These are phyloP conservation scores for Pontederia paniculata DNA, from an alignment of 176 grass and related monocot species.

Conservation along the genomic window DNA sequence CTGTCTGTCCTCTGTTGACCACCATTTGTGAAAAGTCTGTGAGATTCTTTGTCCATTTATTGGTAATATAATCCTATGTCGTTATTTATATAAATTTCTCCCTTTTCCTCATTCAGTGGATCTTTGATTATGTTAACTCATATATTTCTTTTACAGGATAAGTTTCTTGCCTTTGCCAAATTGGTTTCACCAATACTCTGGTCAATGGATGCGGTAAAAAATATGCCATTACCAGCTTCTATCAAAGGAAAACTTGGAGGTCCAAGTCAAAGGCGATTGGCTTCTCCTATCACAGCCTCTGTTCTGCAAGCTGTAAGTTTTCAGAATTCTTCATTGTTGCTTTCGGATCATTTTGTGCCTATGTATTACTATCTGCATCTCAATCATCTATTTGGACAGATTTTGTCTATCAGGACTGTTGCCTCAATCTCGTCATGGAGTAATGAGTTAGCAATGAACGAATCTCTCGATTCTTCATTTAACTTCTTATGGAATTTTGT, in stretches of 20 bases:
- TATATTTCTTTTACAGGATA: conserved; percentile 39
- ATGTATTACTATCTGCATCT: background rate
- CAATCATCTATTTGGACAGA: conserved; percentile 41
- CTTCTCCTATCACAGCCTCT: conserved; percentile 50
- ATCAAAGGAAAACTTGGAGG: conserved; percentile 92
- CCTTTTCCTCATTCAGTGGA: conserved; percentile 2
- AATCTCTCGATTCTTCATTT: conserved; percentile 45
- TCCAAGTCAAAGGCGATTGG: conserved; percentile 64
- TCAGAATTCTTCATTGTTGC: background rate
- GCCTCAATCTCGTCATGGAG: conserved; percentile 62
- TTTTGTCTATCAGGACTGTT: conserved; percentile 62
- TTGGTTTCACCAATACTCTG: conserved; percentile 53
- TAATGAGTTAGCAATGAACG: conserved; percentile 25
- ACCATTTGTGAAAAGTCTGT: conserved; percentile 31
- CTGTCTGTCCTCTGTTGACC: conserved; percentile 12
- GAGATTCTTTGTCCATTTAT: conserved; percentile 29
- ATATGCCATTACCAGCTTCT: conserved; percentile 57
- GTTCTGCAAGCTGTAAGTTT: conserved; percentile 64
- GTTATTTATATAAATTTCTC: conserved; percentile 1
- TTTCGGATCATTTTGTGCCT: background rate
- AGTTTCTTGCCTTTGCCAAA: conserved; percentile 44
- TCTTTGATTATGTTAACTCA: background rate
- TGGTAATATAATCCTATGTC: conserved; percentile 37
- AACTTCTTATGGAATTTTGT: conserved; percentile 63
- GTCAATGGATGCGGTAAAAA: conserved; percentile 28